A percentile compares a stretch with the other conserved stretches of the same genome.
These are phyloP conservation scores for Favolaschia claudopus DNA, from an alignment of 768 basidiomycete genomes.

Conservation along the genomic window DNA sequence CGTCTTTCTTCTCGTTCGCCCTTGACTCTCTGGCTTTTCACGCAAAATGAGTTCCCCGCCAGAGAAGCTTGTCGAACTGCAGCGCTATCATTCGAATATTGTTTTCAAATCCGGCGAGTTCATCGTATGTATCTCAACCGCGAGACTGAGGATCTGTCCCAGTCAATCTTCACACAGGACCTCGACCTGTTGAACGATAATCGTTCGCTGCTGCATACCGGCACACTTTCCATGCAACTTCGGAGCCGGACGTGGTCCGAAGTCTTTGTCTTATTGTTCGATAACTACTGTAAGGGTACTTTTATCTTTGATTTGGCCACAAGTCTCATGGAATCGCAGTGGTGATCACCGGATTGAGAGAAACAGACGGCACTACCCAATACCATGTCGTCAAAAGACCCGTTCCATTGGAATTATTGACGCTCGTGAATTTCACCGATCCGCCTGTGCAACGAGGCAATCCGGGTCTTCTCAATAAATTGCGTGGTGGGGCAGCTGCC, in stretches of 20 bases:
- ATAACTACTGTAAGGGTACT: slow-evolving; percentile 84
- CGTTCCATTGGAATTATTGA: slow-evolving; percentile 90
- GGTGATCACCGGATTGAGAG: slow-evolving; percentile 87
- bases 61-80: slow-evolving; percentile 89
- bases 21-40: too few relatives aligned
- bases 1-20: too few relatives aligned
- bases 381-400: slow-evolving; percentile 87
- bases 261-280: slow-evolving; percentile 89
- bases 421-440: slow-evolving; percentile 84
- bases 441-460: slow-evolving; percentile 78
- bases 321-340: slow-evolving; percentile 54
- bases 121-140: slow-evolving; percentile 49
- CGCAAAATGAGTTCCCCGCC: too few relatives aligned
- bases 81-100: slow-evolving; percentile 83
- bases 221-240: slow-evolving; percentile 85
- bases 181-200: slow-evolving; percentile 89
- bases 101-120: slow-evolving; percentile 81
- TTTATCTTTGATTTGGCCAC: neutral
- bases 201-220: slow-evolving; percentile 83
- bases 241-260: slow-evolving; percentile 91
- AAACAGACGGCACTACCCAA: slow-evolving; percentile 75
- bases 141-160: neutral
- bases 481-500: slow-evolving; percentile 51
- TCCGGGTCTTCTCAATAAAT: slow-evolving; percentile 73
- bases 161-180: slow-evolving; percentile 52